Evolutionary conservation across 345 rosid genomes (phyloP).

Genomic region (Geranium rotundifolium): DNA sequence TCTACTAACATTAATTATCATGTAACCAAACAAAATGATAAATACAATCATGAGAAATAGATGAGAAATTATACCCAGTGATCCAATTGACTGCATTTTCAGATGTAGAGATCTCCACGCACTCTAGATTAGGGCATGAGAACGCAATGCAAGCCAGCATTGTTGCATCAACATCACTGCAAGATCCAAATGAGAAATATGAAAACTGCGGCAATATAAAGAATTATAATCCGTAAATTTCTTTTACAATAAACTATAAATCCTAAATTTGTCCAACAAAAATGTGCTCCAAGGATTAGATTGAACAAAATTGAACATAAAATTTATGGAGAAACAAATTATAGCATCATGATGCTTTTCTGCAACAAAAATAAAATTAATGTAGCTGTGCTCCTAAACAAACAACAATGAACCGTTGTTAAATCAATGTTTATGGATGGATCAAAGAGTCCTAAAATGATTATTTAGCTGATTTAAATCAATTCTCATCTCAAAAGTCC

Average conservation of each 20-base stretch:
- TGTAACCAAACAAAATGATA: background rate
- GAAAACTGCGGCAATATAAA: background rate
- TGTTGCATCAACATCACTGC: conserved; percentile 85
- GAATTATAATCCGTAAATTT: background rate
- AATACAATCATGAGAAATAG: background rate
- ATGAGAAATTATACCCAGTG: conserved; percentile 48
- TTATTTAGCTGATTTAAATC: too few relatives aligned
- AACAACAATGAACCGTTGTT: background rate
- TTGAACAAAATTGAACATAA: too few relatives aligned
- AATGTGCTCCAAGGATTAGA: background rate
- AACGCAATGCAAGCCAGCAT: conserved; percentile 92
- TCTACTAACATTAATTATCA: too few relatives aligned
- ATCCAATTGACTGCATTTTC: conserved; percentile 62
- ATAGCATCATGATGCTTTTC: background rate
- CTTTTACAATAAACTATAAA: background rate
- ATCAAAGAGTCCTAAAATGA: background rate
- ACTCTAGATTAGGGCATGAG: conserved; percentile 83
- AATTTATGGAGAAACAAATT: background rate
- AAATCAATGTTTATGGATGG: background rate
- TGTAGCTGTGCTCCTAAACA: background rate
- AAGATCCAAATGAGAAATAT: conserved; percentile 6
- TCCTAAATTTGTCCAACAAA: too few relatives aligned
- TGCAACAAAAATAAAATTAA: background rate
- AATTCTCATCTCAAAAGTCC: background rate
- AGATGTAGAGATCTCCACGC: conserved; percentile 56